Percentiles rank a stretch among this genome's conserved stretches.
These are phyloP conservation scores for Serendipita sp. DNA, from an alignment of 768 basidiomycete genomes.

Conservation along the genomic window DNA sequence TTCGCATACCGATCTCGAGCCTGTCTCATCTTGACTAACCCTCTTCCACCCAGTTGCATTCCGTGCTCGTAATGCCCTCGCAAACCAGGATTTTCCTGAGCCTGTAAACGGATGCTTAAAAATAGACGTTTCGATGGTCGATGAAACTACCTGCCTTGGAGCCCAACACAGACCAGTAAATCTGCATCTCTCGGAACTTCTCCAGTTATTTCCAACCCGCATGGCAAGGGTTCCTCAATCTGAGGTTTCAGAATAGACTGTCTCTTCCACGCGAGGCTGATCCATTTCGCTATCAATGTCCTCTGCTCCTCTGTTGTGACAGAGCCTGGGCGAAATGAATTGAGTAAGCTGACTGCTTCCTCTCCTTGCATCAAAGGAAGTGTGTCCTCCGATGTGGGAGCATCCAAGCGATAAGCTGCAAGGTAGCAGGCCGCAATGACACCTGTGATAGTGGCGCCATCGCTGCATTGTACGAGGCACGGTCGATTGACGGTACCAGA, in stretches of 20 bases:
- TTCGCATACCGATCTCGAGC: slow-evolving; percentile 35
- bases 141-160: background rate
- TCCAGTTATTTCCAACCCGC: slow-evolving; percentile 31
- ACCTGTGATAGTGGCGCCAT: slow-evolving; percentile 47
- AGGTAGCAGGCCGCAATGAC: slow-evolving; percentile 47
- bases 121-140: background rate
- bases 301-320: slow-evolving; percentile 43
- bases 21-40: slow-evolving; percentile 42
- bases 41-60: slow-evolving; percentile 28
- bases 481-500: slow-evolving; percentile 32
- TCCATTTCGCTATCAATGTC: slow-evolving; percentile 40
- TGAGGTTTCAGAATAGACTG: slow-evolving; percentile 34
- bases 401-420: slow-evolving; percentile 37
- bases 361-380: slow-evolving; percentile 34
- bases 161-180: slow-evolving; percentile 38
- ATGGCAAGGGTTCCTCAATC: slow-evolving; percentile 35
- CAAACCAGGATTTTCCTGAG: slow-evolving; percentile 43
- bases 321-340: slow-evolving; percentile 38
- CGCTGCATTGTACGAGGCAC: slow-evolving; percentile 43
- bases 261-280: slow-evolving; percentile 42
- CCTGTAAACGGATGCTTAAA: slow-evolving; percentile 28
- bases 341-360: slow-evolving; percentile 33
- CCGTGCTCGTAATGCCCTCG: slow-evolving; percentile 30
- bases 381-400: slow-evolving; percentile 24
- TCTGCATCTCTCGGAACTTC: slow-evolving; percentile 22